These are phyloP conservation scores for Xylaria sp. DNA, from an alignment of 2,329 filamentous ascomycete genomes.

Conservation along the genomic window DNA sequence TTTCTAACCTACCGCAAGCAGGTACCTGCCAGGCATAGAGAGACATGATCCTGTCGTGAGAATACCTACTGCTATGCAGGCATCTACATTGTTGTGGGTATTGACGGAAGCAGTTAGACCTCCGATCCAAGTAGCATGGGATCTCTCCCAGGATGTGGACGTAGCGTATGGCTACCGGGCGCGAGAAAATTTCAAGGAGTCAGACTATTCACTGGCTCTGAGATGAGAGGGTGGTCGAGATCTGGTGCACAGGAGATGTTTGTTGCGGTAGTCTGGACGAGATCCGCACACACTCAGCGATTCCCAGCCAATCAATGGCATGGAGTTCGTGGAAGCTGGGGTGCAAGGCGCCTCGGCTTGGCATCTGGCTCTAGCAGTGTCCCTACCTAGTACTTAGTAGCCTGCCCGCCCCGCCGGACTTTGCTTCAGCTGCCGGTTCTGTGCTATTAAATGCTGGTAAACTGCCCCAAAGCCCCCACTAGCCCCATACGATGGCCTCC, in stretches of 20 bases:
- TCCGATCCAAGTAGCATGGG: constrained; percentile 3
- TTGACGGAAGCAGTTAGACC: constrained; percentile 8
- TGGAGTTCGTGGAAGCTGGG: constrained; percentile 40
- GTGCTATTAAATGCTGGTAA: constrained; percentile 3
- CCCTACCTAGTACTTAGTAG: not conserved
- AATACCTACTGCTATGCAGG: not conserved
- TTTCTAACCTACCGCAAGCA: not conserved
- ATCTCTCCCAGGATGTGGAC: constrained; percentile 2
- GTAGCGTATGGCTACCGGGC: not conserved
- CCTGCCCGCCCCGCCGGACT: constrained; percentile 10
- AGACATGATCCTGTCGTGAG: not conserved
- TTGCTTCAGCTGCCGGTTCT: constrained; percentile 17
- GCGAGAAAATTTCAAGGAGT: constrained; percentile 15
- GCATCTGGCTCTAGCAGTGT: constrained; percentile 28
- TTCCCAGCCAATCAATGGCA: constrained; percentile 45
- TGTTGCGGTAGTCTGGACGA: constrained; percentile 26
- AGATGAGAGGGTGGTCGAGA: constrained; percentile 8
- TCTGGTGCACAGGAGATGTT: constrained; percentile 13
- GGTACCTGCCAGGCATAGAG: not conserved
- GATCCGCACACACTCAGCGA: constrained; percentile 34
- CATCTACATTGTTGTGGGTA: not conserved
- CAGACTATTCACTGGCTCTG: constrained; percentile 26
- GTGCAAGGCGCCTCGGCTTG: constrained; percentile 44
- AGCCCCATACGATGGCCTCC: constrained; percentile 7
- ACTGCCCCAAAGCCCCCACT: constrained; percentile 3